Conservation (phyloP, 2,329 filamentous ascomycete species). For the Xylaria sp. region DNA sequence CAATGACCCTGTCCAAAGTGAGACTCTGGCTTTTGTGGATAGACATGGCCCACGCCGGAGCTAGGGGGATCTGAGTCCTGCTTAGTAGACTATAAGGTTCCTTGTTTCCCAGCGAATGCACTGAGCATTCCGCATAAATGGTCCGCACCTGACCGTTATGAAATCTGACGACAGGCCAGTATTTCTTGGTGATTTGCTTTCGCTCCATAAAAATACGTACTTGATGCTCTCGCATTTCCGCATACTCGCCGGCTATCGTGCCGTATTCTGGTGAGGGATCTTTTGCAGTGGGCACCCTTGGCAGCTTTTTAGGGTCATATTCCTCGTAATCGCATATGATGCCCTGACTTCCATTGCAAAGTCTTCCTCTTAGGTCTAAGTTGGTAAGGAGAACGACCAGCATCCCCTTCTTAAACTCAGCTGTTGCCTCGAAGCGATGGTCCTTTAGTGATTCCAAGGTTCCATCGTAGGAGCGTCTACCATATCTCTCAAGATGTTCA, state of each 20-base stretch:
- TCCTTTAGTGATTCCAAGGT: constrained; percentile 47
- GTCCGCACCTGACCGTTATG: constrained; percentile 51
- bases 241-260: constrained; percentile 46
- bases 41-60: constrained; percentile 66
- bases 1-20: constrained; percentile 63
- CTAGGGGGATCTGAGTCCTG: constrained; percentile 66
- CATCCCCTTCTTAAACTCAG: constrained; percentile 57
- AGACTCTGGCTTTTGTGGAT: constrained; percentile 69
- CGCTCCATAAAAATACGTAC: constrained; percentile 47
- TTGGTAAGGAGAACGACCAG: constrained; percentile 60
- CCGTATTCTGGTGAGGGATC: constrained; percentile 28
- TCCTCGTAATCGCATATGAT: constrained; percentile 51
- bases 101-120: constrained; percentile 53
- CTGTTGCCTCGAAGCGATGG: constrained; percentile 51
- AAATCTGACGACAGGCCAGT: constrained; percentile 61
- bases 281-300: constrained; percentile 29
- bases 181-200: constrained; percentile 37
- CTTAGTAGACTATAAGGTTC: constrained; percentile 54
- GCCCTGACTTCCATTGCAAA: constrained; percentile 57
- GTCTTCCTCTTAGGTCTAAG: constrained; percentile 47
- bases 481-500: constrained; percentile 33
- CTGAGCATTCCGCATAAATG: constrained; percentile 58
- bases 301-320: constrained; percentile 39
- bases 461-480: constrained; percentile 12
- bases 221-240: constrained; percentile 43